These are phyloP conservation scores for Candida adriatica DNA, from an alignment of 805 yeast genomes.

Conservation along the genomic window DNA sequence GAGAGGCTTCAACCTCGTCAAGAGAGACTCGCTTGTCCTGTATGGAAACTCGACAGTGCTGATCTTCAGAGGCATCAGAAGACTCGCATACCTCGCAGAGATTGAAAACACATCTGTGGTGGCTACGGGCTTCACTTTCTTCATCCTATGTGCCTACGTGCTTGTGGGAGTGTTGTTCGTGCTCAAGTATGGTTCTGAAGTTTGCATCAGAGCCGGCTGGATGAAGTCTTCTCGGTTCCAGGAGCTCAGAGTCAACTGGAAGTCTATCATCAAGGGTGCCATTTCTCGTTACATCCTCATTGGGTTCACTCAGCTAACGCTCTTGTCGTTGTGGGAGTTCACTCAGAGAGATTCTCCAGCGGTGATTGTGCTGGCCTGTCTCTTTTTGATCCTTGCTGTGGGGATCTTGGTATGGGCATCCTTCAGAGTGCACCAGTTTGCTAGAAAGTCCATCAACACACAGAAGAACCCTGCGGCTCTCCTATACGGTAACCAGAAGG, in stretches of 20 bases:
- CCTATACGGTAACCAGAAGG: slow-evolving; percentile 67
- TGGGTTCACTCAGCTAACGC: slow-evolving; percentile 76
- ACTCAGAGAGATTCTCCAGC: slow-evolving; percentile 80
- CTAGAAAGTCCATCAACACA: slow-evolving; percentile 47
- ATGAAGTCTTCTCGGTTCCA: slow-evolving; percentile 39
- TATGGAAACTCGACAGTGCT: slow-evolving; percentile 51
- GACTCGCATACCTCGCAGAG: slow-evolving; percentile 68
- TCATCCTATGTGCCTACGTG: slow-evolving; percentile 68
- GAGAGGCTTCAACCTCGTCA: slow-evolving; percentile 27
- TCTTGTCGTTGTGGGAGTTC: slow-evolving; percentile 86
- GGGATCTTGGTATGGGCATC: slow-evolving; percentile 60
- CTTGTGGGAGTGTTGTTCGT: slow-evolving; percentile 54
- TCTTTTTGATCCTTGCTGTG: slow-evolving; percentile 57
- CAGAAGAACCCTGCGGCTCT: slow-evolving; percentile 83
- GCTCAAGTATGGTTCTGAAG: slow-evolving; percentile 43
- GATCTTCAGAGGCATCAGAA: slow-evolving; percentile 79
- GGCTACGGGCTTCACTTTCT: slow-evolving; percentile 82
- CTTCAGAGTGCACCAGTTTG: slow-evolving; percentile 57
- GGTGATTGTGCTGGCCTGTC: slow-evolving; percentile 70
- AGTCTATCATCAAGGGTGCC: slow-evolving; percentile 64
- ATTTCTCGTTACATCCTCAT: slow-evolving; percentile 72
- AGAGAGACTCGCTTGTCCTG: slow-evolving; percentile 32
- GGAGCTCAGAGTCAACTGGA: slow-evolving; percentile 51
- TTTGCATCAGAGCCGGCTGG: slow-evolving; percentile 42
- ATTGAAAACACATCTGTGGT: slow-evolving; percentile 84